phyloP scores from a whole-genome alignment of 371 early-diverging fungal genomes.

The Mucor plumbeus region DNA sequence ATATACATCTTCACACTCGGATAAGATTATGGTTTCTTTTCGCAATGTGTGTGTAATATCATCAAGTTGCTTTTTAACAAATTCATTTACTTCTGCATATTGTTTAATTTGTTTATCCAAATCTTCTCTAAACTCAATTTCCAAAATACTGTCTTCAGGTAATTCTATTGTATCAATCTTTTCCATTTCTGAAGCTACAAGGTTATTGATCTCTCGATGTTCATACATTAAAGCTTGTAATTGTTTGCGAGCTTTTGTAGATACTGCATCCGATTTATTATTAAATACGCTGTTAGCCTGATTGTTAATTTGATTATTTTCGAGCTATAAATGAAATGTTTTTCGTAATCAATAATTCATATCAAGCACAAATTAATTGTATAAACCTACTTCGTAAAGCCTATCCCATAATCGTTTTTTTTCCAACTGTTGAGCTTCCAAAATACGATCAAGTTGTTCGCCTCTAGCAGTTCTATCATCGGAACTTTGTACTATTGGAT shows the following conservation, averaged over 20 bases:
- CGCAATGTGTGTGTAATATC: not conserved
- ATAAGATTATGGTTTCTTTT: slow-evolving; percentile 24
- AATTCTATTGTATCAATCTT: slow-evolving; percentile 10
- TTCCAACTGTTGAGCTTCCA: slow-evolving; percentile 32
- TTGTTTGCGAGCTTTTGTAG: not conserved
- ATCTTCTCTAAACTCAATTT: slow-evolving; percentile 37
- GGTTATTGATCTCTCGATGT: slow-evolving; percentile 12
- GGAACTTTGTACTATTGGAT: slow-evolving; percentile 23
- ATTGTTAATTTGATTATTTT: slow-evolving; percentile 7
- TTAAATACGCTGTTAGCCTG: slow-evolving; percentile 12
- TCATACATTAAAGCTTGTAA: slow-evolving; percentile 16
- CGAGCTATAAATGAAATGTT: slow-evolving; percentile 8
- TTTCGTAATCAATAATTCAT: not conserved
- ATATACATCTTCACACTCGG: slow-evolving; percentile 31
- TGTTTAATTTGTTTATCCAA: slow-evolving; percentile 22
- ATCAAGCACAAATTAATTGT: not conserved
- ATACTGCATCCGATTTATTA: slow-evolving; percentile 14
- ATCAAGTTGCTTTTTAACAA: slow-evolving; percentile 24
- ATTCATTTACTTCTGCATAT: slow-evolving; percentile 19
- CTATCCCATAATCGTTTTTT: slow-evolving; percentile 37
- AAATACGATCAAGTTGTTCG: slow-evolving; percentile 27
- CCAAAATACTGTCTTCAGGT: slow-evolving; percentile 21
- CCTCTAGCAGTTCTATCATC: slow-evolving; percentile 39
- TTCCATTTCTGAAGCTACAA: slow-evolving; percentile 5
- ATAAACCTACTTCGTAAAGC: slow-evolving; percentile 33